phyloP scores from a whole-genome alignment of 2,329 filamentous ascomycete species.

The Bertia moriformis region DNA sequence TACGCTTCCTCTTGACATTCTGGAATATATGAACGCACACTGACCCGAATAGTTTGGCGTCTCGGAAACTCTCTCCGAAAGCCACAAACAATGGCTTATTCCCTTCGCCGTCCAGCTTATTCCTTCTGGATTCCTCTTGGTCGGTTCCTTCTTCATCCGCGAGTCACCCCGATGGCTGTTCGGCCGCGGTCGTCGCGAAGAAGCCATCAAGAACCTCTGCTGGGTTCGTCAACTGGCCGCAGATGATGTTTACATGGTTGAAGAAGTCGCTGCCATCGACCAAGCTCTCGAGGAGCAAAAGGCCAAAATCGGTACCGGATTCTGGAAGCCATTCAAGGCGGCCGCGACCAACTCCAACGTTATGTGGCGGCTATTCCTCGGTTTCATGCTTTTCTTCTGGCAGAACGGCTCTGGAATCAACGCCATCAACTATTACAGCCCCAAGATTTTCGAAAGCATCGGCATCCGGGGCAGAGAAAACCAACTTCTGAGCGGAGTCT shows the following conservation, averaged over 20 bases:
- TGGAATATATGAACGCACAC: no score
- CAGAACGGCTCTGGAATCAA: slow-evolving; percentile 69
- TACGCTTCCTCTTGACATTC: slow-evolving; percentile 17
- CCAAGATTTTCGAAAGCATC: slow-evolving; percentile 47
- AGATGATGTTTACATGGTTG: slow-evolving; percentile 51
- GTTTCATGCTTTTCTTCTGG: slow-evolving; percentile 62
- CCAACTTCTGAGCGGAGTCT: slow-evolving; percentile 49
- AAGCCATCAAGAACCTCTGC: slow-evolving; percentile 41
- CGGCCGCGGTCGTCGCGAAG: slow-evolving; percentile 40
- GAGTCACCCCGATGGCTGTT: slow-evolving; percentile 62
- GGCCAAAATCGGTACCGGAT: slow-evolving; percentile 49
- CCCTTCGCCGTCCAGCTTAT: slow-evolving; percentile 55
- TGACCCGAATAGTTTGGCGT: slow-evolving; percentile 33
- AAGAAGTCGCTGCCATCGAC: slow-evolving; percentile 60
- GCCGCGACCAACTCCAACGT: slow-evolving; percentile 39
- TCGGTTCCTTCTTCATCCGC: slow-evolving; percentile 42
- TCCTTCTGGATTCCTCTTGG: slow-evolving; percentile 44
- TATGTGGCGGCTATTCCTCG: slow-evolving; percentile 60
- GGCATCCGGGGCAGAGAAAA: slow-evolving; percentile 28
- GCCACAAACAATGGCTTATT: slow-evolving; percentile 44
- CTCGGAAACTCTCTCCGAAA: slow-evolving; percentile 28
- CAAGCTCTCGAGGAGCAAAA: slow-evolving; percentile 52
- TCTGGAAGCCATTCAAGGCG: slow-evolving; percentile 57
- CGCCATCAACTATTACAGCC: slow-evolving; percentile 63
- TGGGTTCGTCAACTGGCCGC: slow-evolving; percentile 47